phyloP scores from a whole-genome alignment of 768 basidiomycete genomes.

The Tephrocybe rancida region DNA sequence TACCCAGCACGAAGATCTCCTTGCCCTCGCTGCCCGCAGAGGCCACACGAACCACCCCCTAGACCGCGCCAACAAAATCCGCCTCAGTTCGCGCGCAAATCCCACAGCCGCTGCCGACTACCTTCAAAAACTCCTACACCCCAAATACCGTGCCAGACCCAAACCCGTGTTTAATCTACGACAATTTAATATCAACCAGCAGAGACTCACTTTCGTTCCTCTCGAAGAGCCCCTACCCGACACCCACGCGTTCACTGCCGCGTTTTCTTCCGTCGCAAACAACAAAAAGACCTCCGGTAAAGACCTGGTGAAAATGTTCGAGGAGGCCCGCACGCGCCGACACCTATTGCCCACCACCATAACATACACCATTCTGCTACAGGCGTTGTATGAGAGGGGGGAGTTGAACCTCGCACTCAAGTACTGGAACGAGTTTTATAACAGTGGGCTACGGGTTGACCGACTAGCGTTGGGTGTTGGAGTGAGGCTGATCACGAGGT shows the following conservation, averaged over 20 bases:
- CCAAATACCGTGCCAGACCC: not conserved
- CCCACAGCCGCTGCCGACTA: conserved; percentile 49
- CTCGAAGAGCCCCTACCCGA: conserved; percentile 33
- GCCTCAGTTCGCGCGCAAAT: conserved; percentile 43
- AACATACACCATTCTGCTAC: conserved; percentile 57
- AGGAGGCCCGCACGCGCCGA: conserved; percentile 1
- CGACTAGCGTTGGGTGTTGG: conserved; percentile 50
- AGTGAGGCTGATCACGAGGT: conserved; percentile 47
- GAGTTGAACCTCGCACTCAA: conserved; percentile 40
- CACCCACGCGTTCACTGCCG: conserved; percentile 48
- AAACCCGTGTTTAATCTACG: not conserved
- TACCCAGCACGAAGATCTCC: conserved; percentile 1
- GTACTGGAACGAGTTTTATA: conserved; percentile 45
- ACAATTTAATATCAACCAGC: not conserved
- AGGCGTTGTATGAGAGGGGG: conserved; percentile 49
- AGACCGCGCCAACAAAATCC: conserved; percentile 42
- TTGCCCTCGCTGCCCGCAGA: not conserved
- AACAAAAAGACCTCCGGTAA: conserved; percentile 32
- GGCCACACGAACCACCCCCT: conserved; percentile 3
- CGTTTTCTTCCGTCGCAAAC: conserved; percentile 44
- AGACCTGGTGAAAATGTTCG: conserved; percentile 6
- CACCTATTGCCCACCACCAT: conserved; percentile 42
- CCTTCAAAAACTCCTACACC: conserved; percentile 35
- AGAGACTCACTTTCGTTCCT: conserved; percentile 11
- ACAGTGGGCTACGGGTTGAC: conserved; percentile 41